Percentiles rank a stretch among this genome's conserved stretches.
These are phyloP conservation scores for Hanseniaspora occidentalis DNA, from an alignment of 805 yeast species.

Conservation along the genomic window DNA sequence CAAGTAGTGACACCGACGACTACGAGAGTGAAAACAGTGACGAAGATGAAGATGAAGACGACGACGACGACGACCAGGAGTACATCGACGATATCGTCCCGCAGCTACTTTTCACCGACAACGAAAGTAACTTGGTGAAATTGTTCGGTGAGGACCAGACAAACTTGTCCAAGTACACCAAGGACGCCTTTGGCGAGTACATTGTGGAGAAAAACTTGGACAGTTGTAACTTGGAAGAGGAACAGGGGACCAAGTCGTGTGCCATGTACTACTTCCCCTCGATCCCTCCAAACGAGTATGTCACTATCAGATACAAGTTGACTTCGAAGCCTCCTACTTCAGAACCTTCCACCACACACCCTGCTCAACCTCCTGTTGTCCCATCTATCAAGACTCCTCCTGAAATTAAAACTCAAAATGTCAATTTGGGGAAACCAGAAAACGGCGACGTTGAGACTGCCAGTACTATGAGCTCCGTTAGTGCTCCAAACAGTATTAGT, in stretches of 20 bases:
- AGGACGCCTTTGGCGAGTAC: slow-evolving; percentile 86
- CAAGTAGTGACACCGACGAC: no score
- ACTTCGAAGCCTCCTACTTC: slow-evolving; percentile 27
- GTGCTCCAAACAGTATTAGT: no score
- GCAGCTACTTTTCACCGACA: slow-evolving; percentile 69
- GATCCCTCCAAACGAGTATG: slow-evolving; percentile 79
- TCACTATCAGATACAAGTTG: slow-evolving; percentile 68
- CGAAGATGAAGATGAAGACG: slow-evolving; percentile 6
- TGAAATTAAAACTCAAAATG: no score
- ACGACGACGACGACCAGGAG: slow-evolving; percentile 3
- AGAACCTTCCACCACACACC: no score
- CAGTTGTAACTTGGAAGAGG: slow-evolving; percentile 54
- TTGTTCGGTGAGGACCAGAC: slow-evolving; percentile 44
- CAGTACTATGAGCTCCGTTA: no score
- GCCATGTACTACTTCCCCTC: slow-evolving; percentile 75
- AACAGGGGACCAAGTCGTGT: slow-evolving; percentile 67
- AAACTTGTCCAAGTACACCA: slow-evolving; percentile 49
- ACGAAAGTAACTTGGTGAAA: slow-evolving; percentile 65
- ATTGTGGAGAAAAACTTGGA: slow-evolving; percentile 46
- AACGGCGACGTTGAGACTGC: no score
- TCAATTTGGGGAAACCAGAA: no score
- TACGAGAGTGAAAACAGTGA: no score
- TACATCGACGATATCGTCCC: slow-evolving; percentile 61
- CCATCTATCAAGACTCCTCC: no score
- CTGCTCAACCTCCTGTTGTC: no score